phyloP scores from a whole-genome alignment of 2,329 filamentous ascomycete species.

The Alternaria gaisen region DNA sequence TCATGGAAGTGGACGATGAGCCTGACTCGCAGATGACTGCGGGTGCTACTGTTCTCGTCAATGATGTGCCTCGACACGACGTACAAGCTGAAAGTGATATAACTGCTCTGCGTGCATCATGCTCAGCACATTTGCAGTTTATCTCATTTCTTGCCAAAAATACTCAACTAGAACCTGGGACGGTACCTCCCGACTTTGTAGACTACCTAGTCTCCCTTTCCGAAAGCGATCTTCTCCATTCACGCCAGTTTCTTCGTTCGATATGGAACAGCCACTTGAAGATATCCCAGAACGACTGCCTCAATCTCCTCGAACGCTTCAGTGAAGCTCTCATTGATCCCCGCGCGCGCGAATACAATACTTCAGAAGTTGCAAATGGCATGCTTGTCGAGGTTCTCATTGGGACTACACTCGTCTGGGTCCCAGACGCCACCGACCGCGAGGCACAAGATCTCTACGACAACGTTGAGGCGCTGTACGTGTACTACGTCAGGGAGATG shows the following conservation, averaged over 20 bases:
- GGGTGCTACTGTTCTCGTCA: conserved; percentile 47
- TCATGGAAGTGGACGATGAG: conserved; percentile 73
- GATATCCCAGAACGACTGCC: conserved; percentile 35
- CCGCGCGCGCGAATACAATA: conserved; percentile 48
- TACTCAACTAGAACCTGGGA: conserved; percentile 14
- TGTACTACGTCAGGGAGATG: conserved; percentile 74
- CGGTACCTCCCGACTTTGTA: conserved; percentile 40
- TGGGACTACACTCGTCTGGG: conserved; percentile 41
- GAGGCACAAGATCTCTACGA: conserved; percentile 61
- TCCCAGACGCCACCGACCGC: conserved; percentile 30
- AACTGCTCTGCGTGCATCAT: conserved; percentile 42
- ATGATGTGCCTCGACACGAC: conserved; percentile 58
- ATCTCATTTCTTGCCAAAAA: conserved; percentile 31
- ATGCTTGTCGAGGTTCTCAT: conserved; percentile 47
- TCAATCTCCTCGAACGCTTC: conserved; percentile 41
- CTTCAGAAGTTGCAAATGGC: conserved; percentile 49
- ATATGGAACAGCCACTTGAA: conserved; percentile 35
- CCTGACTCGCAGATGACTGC: conserved; percentile 69
- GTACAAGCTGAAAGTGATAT: conserved; percentile 38
- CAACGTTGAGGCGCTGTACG: conserved; percentile 78
- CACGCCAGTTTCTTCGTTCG: conserved; percentile 39
- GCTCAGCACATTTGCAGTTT: conserved; percentile 40
- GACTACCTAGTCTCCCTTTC: conserved; percentile 37
- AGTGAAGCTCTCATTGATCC: conserved; percentile 45
- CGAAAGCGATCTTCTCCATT: conserved; percentile 43